Percentiles rank a stretch among this genome's conserved stretches.
Evolutionary conservation across 768 basidiomycete species (phyloP).

Genomic region (Nidularia pulvinata): DNA sequence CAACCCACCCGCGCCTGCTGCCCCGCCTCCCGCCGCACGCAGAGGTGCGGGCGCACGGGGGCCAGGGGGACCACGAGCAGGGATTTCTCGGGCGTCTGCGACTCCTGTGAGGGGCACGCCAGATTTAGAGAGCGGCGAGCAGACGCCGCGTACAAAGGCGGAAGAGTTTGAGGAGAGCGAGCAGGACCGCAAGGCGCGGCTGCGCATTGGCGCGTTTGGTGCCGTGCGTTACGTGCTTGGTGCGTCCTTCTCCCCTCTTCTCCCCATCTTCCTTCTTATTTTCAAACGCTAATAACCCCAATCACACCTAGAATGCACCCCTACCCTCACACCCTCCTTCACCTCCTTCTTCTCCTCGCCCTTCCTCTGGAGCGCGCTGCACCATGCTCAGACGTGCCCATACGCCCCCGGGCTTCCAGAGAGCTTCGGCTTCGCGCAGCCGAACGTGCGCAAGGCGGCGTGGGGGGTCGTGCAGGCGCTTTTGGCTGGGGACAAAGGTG

Average conservation of each 20-base stretch:
- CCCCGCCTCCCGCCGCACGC: constrained; percentile 21
- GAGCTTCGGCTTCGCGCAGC: constrained; percentile 64
- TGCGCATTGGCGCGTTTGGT: constrained; percentile 71
- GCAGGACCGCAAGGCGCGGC: constrained; percentile 64
- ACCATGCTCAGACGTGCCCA: constrained; percentile 37
- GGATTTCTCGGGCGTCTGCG: too few species aligned
- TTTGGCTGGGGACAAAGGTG: constrained; percentile 46
- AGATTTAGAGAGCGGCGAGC: constrained; percentile 29
- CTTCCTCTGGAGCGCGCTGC: constrained; percentile 60
- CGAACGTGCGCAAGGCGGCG: constrained; percentile 68
- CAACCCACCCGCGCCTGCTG: constrained; percentile 59
- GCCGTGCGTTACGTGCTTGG: constrained; percentile 63
- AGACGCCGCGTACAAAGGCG: constrained; percentile 31
- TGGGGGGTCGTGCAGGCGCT: constrained; percentile 59
- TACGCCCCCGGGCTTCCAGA: constrained; percentile 23
- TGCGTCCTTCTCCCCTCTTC: constrained; percentile 23
- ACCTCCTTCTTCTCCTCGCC: constrained; percentile 37
- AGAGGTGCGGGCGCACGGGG: constrained; percentile 20
- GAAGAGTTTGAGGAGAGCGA: constrained; percentile 72
- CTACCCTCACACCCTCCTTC: too few species aligned
- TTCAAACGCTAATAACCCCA: too few species aligned
- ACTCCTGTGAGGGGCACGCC: neutral
- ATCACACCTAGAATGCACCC: too few species aligned
- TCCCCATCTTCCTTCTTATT: too few species aligned
- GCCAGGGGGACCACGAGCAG: constrained; percentile 10